A percentile compares a stretch with the other conserved stretches of the same genome.
phyloP scores from a whole-genome alignment of 306 rosid genomes.

The Castanea sativa region DNA sequence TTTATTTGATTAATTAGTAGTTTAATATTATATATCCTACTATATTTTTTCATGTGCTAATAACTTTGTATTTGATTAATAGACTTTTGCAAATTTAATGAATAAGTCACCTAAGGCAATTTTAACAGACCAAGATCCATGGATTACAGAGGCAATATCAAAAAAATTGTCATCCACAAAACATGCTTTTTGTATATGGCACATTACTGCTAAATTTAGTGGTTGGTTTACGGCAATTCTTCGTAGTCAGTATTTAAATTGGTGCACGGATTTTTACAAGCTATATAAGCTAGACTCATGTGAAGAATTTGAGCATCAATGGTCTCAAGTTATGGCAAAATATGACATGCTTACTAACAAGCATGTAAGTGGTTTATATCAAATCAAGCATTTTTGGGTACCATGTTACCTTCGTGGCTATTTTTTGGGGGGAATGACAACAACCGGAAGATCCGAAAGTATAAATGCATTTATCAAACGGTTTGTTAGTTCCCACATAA shows the following conservation, averaged over 20 bases:
- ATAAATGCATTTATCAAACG: constrained; percentile 15
- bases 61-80: background rate
- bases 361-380: background rate
- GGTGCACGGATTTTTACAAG: no score
- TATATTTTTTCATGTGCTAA: background rate
- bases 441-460: background rate
- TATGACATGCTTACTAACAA: background rate
- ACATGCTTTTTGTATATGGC: background rate
- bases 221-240: background rate
- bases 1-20: no score
- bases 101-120: background rate
- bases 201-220: background rate
- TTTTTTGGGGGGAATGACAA: constrained; percentile 12
- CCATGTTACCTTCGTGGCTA: background rate
- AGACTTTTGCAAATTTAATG: background rate
- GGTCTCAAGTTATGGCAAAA: background rate
- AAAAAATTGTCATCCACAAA: background rate
- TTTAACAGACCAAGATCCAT: background rate
- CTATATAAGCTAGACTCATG: no score
- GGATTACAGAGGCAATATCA: background rate
- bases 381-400: background rate
- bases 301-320: constrained; percentile 14
- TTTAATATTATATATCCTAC: no score
- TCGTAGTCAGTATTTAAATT: no score
- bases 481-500: constrained; percentile 2